Evolutionary conservation across 1,284 basidiomycete genomes (phyloP).

Genomic region (Erythrobasidium hasegawianum): DNA sequence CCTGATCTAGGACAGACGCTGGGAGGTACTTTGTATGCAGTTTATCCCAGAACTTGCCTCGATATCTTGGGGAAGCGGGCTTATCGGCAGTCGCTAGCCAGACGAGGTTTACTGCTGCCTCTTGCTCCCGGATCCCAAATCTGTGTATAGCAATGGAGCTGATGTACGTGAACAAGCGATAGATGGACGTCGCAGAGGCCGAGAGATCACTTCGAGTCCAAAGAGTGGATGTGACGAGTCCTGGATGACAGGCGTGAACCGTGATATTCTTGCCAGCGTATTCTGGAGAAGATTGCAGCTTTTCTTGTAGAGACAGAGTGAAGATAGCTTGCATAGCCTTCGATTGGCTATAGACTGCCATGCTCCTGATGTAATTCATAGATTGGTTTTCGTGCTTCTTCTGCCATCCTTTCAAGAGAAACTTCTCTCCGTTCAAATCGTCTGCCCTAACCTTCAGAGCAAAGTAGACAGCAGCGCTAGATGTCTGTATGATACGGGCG

Average conservation of each 20-base stretch:
- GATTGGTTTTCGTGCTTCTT: neutral
- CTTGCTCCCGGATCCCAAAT: neutral
- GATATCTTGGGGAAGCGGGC: neutral
- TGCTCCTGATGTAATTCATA: neutral
- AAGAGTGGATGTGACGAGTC: neutral
- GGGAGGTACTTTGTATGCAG: neutral
- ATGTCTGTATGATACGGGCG: neutral
- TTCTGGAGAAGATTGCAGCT: neutral
- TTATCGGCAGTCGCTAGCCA: neutral
- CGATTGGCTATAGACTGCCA: neutral
- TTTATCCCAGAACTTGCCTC: neutral
- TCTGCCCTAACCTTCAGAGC: neutral
- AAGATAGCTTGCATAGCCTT: slow-evolving; percentile 1
- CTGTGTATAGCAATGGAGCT: neutral
- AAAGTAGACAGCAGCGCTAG: neutral
- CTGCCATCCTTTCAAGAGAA: neutral
- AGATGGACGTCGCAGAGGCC: neutral
- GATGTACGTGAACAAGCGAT: neutral
- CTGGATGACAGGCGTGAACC: neutral
- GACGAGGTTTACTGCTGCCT: slow-evolving; percentile 1
- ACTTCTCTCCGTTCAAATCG: neutral
- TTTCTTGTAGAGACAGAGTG: neutral
- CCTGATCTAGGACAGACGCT: neutral
- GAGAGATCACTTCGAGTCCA: neutral
- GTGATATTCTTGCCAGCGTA: neutral